These are phyloP conservation scores for Cylindricascospora bacillispora DNA, from an alignment of 1,139 yeast species.

Conservation along the genomic window DNA sequence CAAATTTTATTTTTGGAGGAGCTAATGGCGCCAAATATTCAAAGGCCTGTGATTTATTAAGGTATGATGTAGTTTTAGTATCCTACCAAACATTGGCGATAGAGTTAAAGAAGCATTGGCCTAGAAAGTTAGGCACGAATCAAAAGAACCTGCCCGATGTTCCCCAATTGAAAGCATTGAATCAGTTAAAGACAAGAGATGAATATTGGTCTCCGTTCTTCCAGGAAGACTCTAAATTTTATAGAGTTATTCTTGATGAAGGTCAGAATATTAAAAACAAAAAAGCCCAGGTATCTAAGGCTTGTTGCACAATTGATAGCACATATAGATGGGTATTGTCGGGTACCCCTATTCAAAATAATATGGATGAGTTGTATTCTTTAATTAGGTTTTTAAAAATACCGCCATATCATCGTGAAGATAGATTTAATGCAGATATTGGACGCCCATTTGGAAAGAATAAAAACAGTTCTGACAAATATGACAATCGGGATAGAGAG, in stretches of 20 bases:
- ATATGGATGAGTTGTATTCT: slow-evolving; percentile 68
- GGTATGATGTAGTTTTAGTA: slow-evolving; percentile 63
- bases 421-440: slow-evolving; percentile 46
- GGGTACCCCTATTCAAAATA: slow-evolving; percentile 94
- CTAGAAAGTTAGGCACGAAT: slow-evolving; percentile 10
- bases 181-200: slow-evolving; percentile 21
- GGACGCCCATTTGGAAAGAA: slow-evolving; percentile 37
- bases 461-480: slow-evolving; percentile 24
- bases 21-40: slow-evolving; percentile 30
- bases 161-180: slow-evolving; percentile 30
- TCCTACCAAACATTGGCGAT: slow-evolving; percentile 62
- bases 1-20: slow-evolving; percentile 53
- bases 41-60: slow-evolving; percentile 34
- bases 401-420: slow-evolving; percentile 51
- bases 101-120: slow-evolving; percentile 53
- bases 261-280: slow-evolving; percentile 83
- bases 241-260: slow-evolving; percentile 74
- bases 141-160: slow-evolving; percentile 25
- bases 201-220: slow-evolving; percentile 58
- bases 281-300: slow-evolving; percentile 49
- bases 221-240: slow-evolving; percentile 39
- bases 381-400: slow-evolving; percentile 59
- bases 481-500: slow-evolving; percentile 26
- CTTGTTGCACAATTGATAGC: slow-evolving; percentile 46
- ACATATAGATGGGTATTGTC: slow-evolving; percentile 66